Base-by-base conservation (phyloP, 2,329 filamentous ascomycete species). In the Apiospora kogelbergensis region DNA sequence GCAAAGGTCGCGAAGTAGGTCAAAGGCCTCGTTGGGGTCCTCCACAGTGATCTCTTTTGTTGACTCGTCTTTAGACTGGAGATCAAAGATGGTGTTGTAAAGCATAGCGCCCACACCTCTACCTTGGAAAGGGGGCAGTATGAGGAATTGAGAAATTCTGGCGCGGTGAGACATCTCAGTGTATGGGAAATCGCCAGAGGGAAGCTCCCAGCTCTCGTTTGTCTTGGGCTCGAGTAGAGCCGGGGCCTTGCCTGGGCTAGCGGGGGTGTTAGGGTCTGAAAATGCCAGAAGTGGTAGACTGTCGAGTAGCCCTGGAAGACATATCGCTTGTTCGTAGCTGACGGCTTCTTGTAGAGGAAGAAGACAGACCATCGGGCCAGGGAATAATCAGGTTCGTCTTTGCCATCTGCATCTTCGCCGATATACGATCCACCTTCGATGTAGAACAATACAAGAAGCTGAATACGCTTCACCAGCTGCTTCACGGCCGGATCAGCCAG, bases 371-470 rank as follows among this genome's bases (percentile, higher is more conserved):
- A 99, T 75, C 95, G 88, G 70, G 94, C 88, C 24, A 91, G 81
- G 0, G 89, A 90, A 85, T 89, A 91, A 71, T 95, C 91, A 0
- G 91, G 87, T 67, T 92, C 86, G 46, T 94, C 89, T 2, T 84
- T 80, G 4, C 80, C 80, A 5, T 84, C 79, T 1, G 73, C 75
- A 40, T 83, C 78, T 44, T 83, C 76, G 11, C 82, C 88, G 63
- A 98, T 90, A 45, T 89, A 89, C 5, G 89, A 92, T n/a, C 95
- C 96, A 37, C 93, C 96, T 79, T 99, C 97, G 71, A 99, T 98
- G 79, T 94, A 97, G 70, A 98, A 85, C 20, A 93, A 89, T 6
- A 95, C 89, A 44, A 97, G 84, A 68, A 98, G 89, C 81, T 97
- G 94, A 72, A 97, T 88, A 67, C 95, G 93, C 71, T 89, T 89